Evolutionary conservation across 176 grass and related monocot species (phyloP), one percentile per base, ranked within the genome.

Genomic region (Puya raimondii): DNA sequence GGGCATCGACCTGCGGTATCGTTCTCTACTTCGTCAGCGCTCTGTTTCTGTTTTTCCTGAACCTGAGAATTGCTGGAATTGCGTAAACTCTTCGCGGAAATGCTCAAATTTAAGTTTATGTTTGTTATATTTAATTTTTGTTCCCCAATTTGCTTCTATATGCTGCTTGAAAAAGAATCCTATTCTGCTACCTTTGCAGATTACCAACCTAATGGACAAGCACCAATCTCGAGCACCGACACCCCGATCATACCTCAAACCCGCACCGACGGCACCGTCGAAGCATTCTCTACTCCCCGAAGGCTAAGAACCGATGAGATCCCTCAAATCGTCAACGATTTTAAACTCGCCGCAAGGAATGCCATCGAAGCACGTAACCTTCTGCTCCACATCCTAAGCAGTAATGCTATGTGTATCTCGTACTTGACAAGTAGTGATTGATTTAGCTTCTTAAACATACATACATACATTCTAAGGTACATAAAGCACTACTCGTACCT

Each of bases 261-360:
- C 23, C 74, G 76, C 49, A 57, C 59, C 50, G 83, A 80, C n/a
- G 78, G 81, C 42, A 50, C 76, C 50, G 48, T 74, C 14, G 10
- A 42, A 54, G 70, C 53, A 56, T 73, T 72, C 48, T 73, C 79
- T 49, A 63, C 72, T 73, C 88, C 85, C 18, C 76, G 78, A 50
- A 50, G 69, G 74, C 73, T 91, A 74, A 72, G 76, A 26, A 82
- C 68, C 1, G 69, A 71, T 61, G 81, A 91, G 52, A 91, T 91
- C 18, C 78, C 81, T 77, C 67, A 23, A 2, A 22, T 91, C 11
- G 1, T 91, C 73, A 82, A 80, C 18, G 78, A 85, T 77, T 91
- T 81, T 48, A 84, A 85, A 77, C 63, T 70, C 13, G 81, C 88
- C 18, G 85, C 88, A 47, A 84, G 78, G 79, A 91, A 91, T 82